Conservation (phyloP, 305 asterid genomes). For the Rubia peregrina region DNA sequence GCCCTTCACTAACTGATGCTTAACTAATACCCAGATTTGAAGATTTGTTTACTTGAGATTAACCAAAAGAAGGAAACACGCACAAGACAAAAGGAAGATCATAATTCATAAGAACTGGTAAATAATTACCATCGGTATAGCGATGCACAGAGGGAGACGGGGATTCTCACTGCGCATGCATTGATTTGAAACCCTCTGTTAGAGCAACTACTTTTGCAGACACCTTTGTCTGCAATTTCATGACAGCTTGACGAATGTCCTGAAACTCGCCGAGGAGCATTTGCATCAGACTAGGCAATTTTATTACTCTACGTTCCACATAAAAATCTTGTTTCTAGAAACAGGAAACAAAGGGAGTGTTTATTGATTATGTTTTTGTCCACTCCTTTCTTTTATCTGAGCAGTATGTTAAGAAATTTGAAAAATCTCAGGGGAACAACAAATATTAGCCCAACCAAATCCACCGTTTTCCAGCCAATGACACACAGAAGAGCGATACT, state of each 20-base stretch:
- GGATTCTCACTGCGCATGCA: slow-evolving; percentile 30
- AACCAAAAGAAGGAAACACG: not conserved
- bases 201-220: slow-evolving; percentile 76
- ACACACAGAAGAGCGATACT: not conserved
- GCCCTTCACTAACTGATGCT: not conserved
- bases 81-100: not conserved
- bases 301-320: not conserved
- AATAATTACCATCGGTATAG: not conserved
- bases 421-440: not conserved
- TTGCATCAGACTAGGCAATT: not conserved
- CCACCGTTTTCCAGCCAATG: not conserved
- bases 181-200: slow-evolving; percentile 84
- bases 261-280: slow-evolving; percentile 22
- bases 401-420: not conserved
- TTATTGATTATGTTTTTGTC: not conserved
- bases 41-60: not conserved
- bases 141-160: not conserved
- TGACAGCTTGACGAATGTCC: slow-evolving; percentile 82
- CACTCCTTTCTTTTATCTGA: not conserved
- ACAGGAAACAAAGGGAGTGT: not conserved
- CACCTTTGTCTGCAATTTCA: slow-evolving; percentile 61
- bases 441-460: not conserved
- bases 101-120: not conserved
- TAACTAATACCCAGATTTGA: not conserved
- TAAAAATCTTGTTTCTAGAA: not conserved